A percentile compares a stretch with the other conserved stretches of the same genome.
Evolutionary conservation across 164 flowering plant genomes (phyloP).

Genomic region (Chloranthus sessilifolius): DNA sequence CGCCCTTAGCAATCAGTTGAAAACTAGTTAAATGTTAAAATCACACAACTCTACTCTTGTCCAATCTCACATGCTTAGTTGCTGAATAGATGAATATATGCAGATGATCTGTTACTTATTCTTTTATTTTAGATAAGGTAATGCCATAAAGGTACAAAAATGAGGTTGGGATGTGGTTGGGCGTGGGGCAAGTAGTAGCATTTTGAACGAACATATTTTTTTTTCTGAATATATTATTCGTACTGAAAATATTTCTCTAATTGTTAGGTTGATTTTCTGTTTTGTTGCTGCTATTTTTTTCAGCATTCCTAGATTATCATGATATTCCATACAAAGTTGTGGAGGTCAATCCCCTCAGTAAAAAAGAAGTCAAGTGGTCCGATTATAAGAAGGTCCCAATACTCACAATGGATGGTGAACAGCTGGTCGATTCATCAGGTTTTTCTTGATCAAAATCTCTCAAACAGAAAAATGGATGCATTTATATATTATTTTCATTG

Average conservation of each 20-base stretch:
- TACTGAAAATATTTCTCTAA: not conserved
- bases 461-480: not conserved
- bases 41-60: too few relatives aligned
- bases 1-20: too few relatives aligned
- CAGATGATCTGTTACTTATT: too few relatives aligned
- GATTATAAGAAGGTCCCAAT: conserved; percentile 87
- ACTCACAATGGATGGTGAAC: conserved; percentile 59
- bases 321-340: conserved; percentile 73
- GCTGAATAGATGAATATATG: too few relatives aligned
- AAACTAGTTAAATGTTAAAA: too few relatives aligned
- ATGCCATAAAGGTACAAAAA: too few relatives aligned
- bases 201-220: too few relatives aligned
- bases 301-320: conserved; percentile 77
- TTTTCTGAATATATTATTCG: too few relatives aligned
- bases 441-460: not conserved
- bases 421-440: conserved; percentile 77
- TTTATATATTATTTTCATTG: not conserved
- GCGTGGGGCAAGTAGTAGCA: too few relatives aligned
- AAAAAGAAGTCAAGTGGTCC: conserved; percentile 80
- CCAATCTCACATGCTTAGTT: too few relatives aligned
- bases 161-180: too few relatives aligned
- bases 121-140: too few relatives aligned
- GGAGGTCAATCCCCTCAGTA: conserved; percentile 79
- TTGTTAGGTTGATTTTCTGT: not conserved
- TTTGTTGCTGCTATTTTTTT: conserved; percentile 1